Evolutionary conservation across 202 grass and related monocot genomes (phyloP).

Genomic region (Cymbopogon flexuosus): DNA sequence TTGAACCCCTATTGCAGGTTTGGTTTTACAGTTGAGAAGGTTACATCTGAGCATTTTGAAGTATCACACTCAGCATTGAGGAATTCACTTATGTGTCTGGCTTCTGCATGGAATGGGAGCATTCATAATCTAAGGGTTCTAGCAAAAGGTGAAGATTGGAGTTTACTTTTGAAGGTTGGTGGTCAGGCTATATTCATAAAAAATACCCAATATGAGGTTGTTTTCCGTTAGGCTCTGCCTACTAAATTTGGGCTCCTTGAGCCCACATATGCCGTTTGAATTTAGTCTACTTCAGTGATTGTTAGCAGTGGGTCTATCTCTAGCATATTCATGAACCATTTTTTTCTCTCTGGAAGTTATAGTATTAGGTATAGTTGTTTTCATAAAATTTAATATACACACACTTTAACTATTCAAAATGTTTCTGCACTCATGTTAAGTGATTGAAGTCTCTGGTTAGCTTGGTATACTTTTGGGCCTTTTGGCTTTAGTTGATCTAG

Average conservation of each 20-base stretch:
- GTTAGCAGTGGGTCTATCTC: background rate
- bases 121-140: slow-evolving; percentile 62
- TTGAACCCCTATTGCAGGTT: slow-evolving; percentile 48
- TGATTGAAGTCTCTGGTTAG: background rate
- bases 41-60: slow-evolving; percentile 74
- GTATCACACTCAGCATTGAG: slow-evolving; percentile 43
- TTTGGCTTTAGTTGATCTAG: background rate
- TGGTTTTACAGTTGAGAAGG: slow-evolving; percentile 65
- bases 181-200: slow-evolving; percentile 1
- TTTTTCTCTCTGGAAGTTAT: slow-evolving; percentile 1
- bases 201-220: background rate
- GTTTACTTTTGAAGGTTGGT: slow-evolving; percentile 69
- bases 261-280: slow-evolving; percentile 8
- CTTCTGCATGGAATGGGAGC: slow-evolving; percentile 67
- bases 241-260: slow-evolving; percentile 1
- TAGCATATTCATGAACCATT: background rate
- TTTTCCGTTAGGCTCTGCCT: background rate
- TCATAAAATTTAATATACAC: background rate
- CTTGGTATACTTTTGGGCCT: slow-evolving; percentile 9
- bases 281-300: slow-evolving; percentile 16
- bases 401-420: background rate
- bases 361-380: background rate
- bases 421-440: background rate
- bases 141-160: slow-evolving; percentile 73
- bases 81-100: slow-evolving; percentile 39